These are phyloP conservation scores for Mortierella sp. DNA, from an alignment of 371 early-diverging fungal species.

Conservation along the genomic window DNA sequence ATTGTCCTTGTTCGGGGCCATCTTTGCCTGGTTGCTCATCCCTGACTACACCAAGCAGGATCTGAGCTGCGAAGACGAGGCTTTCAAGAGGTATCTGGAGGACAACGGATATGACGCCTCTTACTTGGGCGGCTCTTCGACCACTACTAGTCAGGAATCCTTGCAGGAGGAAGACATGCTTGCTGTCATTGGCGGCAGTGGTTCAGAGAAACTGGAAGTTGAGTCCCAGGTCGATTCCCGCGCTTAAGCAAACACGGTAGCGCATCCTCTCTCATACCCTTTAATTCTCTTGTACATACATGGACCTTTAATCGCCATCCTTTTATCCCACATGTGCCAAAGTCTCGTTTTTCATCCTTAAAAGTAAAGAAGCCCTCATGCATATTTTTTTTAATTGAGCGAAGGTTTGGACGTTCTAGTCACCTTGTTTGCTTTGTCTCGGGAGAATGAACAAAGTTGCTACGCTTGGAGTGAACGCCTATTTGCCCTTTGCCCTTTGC, in stretches of 20 bases:
- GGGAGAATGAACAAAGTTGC: too few species aligned
- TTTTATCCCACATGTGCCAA: not conserved
- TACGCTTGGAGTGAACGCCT: too few species aligned
- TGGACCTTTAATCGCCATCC: not conserved
- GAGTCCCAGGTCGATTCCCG: not conserved
- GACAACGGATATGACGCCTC: constrained; percentile 66
- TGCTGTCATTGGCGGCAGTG: not conserved
- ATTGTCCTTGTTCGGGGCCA: constrained; percentile 60
- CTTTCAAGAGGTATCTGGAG: constrained; percentile 61
- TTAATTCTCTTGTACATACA: not conserved
- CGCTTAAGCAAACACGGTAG: not conserved
- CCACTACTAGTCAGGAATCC: not conserved
- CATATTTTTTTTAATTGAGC: too few species aligned
- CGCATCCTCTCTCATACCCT: not conserved
- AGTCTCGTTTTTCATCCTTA: not conserved
- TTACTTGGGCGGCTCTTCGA: constrained; percentile 42
- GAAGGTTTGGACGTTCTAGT: too few species aligned
- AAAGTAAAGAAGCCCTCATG: not conserved
- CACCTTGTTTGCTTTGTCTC: too few species aligned
- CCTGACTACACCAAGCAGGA: constrained; percentile 54
- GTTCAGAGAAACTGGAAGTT: not conserved
- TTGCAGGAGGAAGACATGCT: not conserved
- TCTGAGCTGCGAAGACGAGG: constrained; percentile 63
- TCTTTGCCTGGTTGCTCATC: constrained; percentile 56
- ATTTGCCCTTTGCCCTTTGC: too few species aligned